phyloP scores from a whole-genome alignment of 2,329 filamentous ascomycete species.

The Fusarium sp. region DNA sequence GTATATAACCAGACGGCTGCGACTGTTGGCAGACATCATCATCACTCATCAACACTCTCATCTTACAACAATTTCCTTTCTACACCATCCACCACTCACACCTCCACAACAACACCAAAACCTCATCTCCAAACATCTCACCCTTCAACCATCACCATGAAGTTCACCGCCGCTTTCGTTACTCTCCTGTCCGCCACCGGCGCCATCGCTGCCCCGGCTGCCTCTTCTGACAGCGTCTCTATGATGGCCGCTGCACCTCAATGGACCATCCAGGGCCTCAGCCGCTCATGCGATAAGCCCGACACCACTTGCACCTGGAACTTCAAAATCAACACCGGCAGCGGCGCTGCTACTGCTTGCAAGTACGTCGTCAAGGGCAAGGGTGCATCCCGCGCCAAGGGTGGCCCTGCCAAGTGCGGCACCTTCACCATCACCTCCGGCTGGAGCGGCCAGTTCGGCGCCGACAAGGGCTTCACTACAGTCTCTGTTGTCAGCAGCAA shows the following conservation, averaged over 20 bases:
- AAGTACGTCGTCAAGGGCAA: constrained; percentile 45
- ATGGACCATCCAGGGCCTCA: constrained; percentile 55
- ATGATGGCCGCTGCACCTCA: constrained; percentile 53
- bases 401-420: constrained; percentile 57
- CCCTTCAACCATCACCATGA: constrained; percentile 49
- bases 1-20: not conserved
- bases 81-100: not conserved
- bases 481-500: constrained; percentile 56
- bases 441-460: constrained; percentile 67
- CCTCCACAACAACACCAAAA: not conserved
- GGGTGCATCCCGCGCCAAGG: constrained; percentile 49
- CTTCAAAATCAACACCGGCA: constrained; percentile 57
- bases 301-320: constrained; percentile 56
- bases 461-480: constrained; percentile 63
- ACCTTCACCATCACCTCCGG: constrained; percentile 61
- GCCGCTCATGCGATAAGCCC: constrained; percentile 51
- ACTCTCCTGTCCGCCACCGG: constrained; percentile 45
- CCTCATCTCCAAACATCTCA: not conserved
- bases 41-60: not conserved
- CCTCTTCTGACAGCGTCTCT: constrained; percentile 41
- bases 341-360: constrained; percentile 48
- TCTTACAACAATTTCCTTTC: not conserved
- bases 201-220: constrained; percentile 49
- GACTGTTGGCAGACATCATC: not conserved
- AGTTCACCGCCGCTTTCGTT: constrained; percentile 53